Conservation (phyloP, 441 rosid genomes). For the Flueggea neowawraea region DNA sequence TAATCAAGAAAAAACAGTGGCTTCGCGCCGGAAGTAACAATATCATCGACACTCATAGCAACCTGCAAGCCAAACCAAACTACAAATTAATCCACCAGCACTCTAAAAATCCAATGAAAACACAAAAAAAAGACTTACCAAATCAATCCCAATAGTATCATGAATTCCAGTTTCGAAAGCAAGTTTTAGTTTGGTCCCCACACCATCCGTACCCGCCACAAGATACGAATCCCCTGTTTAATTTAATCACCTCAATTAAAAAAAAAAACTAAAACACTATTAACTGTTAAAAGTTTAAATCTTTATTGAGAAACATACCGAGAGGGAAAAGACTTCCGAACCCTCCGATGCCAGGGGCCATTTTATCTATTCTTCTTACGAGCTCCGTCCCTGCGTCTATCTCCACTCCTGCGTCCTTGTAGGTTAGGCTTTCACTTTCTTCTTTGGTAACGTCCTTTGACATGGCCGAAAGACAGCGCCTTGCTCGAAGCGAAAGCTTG, state of each 20-base stretch:
- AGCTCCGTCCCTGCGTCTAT: slow-evolving; percentile 96
- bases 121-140: slow-evolving; percentile 37
- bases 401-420: slow-evolving; percentile 91
- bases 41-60: slow-evolving; percentile 97
- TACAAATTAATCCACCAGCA: no score
- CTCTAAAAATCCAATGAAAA: no score
- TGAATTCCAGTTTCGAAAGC: slow-evolving; percentile 91
- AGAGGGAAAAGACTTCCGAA: slow-evolving; percentile 89
- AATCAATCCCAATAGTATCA: slow-evolving; percentile 88
- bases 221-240: slow-evolving; percentile 77
- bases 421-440: slow-evolving; percentile 32
- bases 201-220: slow-evolving; percentile 98
- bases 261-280: neutral
- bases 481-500: neutral
- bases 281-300: neutral
- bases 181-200: slow-evolving; percentile 90
- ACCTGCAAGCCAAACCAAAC: slow-evolving; percentile 38
- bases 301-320: slow-evolving; percentile 32
- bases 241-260: slow-evolving; percentile 10
- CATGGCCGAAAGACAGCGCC: neutral
- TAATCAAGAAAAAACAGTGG: slow-evolving; percentile 94
- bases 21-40: slow-evolving; percentile 93
- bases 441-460: no score
- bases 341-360: slow-evolving; percentile 95
- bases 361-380: slow-evolving; percentile 73